Evolutionary conservation across 768 basidiomycete species (phyloP), one percentile per base, ranked within the genome.

Genomic region (Naganishia friedmannii): DNA sequence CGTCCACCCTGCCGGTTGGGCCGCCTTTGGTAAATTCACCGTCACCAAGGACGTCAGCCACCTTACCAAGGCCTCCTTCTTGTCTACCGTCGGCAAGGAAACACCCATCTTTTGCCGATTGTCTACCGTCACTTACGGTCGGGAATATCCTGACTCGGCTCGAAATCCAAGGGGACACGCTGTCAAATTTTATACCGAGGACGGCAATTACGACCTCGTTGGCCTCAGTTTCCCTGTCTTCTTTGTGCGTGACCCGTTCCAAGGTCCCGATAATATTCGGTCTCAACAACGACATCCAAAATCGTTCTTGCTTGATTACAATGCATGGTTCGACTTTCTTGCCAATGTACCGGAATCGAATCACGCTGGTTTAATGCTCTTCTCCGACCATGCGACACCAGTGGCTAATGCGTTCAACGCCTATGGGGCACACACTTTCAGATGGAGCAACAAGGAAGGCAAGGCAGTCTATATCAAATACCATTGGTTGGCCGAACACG

Each of bases 121-220:
- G 70, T 70, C 67, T n/a, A 80, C 79, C 46, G 78, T 79, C 58
- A 77, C 75, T 42, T 76, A 77, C 60, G 77, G 77, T 37, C 69
- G 75, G 53, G 76, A 75, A 53, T 77, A 73, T 55, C 73, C 76
- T 0, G 76, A 77, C 53, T 37, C 34, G 2, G 76, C 72, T 7
- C 66, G 76, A 31, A 75, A 77, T 67, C 74, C 74, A 3, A 63
- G 76, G 53, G 76, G 76, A 3, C 57, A 60, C 46, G 76, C 82
- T 1, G 75, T 84, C 77, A 84, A 84, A 78, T 74, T 84, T 60
- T 81, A 81, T 73, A 84, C 83, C 5, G 73, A 78, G 32, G 79
- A 83, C 67, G 83, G 83, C 13, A 83, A 79, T 75, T 83, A 81
- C 81, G 83, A 84, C 71, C 77, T 81, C 53, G 82, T 82, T 15